Conservation (phyloP, 805 yeast species). For the Starmera caribaea region DNA sequence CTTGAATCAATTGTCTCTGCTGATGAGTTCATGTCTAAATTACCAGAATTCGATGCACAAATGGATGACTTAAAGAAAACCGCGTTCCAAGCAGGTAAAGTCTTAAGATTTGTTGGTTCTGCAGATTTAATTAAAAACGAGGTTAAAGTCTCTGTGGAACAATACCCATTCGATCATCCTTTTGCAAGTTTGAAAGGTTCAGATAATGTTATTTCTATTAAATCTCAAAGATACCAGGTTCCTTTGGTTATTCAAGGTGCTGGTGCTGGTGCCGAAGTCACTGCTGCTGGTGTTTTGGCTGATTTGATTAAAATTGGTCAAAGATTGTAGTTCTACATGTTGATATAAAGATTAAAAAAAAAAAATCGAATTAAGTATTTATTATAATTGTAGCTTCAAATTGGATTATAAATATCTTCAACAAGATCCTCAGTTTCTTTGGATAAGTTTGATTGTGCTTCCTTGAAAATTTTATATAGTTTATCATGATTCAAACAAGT, state of each 20-base stretch:
- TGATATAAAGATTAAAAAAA: too few relatives aligned
- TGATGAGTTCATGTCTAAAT: constrained; percentile 67
- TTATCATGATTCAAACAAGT: constrained; percentile 44
- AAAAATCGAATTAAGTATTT: too few relatives aligned
- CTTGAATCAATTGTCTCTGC: constrained; percentile 67
- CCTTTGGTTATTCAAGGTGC: constrained; percentile 98
- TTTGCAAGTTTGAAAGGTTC: constrained; percentile 94
- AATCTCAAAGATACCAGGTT: constrained; percentile 83
- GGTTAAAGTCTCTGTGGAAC: constrained; percentile 81
- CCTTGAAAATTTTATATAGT: constrained; percentile 44
- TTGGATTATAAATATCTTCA: too few relatives aligned
- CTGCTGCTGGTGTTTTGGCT: constrained; percentile 87
- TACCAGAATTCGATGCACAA: constrained; percentile 78
- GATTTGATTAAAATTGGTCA: constrained; percentile 90
- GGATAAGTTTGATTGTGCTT: constrained; percentile 39
- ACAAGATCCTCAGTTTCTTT: constrained; percentile 15
- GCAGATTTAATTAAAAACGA: constrained; percentile 65
- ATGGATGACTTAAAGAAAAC: constrained; percentile 67
- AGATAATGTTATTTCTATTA: constrained; percentile 89
- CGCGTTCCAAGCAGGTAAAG: constrained; percentile 79
- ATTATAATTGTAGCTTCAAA: too few relatives aligned
- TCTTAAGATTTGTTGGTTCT: constrained; percentile 86
- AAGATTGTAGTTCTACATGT: constrained; percentile 43
- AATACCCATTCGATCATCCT: constrained; percentile 84
- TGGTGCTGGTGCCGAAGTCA: constrained; percentile 76